Conservation (phyloP, 768 basidiomycete genomes). For the Gyrodon lividus region DNA sequence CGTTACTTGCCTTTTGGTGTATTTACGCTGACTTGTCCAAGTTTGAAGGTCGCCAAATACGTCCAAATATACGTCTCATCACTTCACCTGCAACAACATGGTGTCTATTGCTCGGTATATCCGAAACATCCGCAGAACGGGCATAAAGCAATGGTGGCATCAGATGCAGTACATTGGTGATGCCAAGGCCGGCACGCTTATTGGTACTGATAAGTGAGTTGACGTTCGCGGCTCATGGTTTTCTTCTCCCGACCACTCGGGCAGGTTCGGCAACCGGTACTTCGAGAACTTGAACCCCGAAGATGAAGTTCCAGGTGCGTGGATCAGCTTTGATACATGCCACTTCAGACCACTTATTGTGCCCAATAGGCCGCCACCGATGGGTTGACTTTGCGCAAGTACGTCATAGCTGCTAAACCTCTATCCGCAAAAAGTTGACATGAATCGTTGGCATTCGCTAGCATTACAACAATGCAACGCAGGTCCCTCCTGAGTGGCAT, state of each 20-base stretch:
- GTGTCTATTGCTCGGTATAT: constrained; percentile 75
- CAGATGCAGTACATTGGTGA: constrained; percentile 94
- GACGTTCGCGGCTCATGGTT: not conserved
- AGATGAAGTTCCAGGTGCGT: constrained; percentile 85
- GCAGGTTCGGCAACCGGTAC: constrained; percentile 92
- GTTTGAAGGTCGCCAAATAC: constrained; percentile 16
- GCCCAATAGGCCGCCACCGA: constrained; percentile 77
- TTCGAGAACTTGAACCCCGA: constrained; percentile 87
- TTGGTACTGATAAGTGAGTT: constrained; percentile 83
- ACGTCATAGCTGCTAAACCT: constrained; percentile 13
- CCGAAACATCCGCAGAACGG: constrained; percentile 71
- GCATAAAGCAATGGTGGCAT: constrained; percentile 85
- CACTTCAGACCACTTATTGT: not conserved
- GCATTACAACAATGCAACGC: constrained; percentile 88
- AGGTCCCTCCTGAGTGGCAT: constrained; percentile 97
- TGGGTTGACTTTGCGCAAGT: constrained; percentile 96
- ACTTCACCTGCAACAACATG: constrained; percentile 38
- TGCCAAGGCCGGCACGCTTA: constrained; percentile 77
- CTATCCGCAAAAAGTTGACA: not conserved
- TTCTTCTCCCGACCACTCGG: constrained; percentile 7
- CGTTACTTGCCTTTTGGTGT: no score
- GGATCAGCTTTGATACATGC: not conserved
- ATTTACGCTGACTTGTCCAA: no score
- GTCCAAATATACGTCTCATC: constrained; percentile 17
- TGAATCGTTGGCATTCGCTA: constrained; percentile 27